A percentile compares a stretch with the other conserved stretches of the same genome.
Evolutionary conservation across 176 grass and related monocot genomes (phyloP).

Genomic region (Calamus simplicifolius): DNA sequence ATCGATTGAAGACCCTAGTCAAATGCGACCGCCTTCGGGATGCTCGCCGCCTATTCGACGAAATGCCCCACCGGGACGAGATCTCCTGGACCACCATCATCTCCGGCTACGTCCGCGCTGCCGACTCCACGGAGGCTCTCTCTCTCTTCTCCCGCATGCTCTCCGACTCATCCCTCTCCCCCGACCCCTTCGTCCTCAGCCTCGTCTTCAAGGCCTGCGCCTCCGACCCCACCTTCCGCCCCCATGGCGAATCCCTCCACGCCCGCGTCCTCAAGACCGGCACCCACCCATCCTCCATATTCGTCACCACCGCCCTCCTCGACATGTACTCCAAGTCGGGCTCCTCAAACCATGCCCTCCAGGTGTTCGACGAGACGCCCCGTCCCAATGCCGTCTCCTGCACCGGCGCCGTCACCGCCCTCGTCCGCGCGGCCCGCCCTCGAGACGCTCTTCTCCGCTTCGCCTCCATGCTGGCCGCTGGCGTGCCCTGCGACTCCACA

Average conservation of each 20-base stretch:
- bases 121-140: slow-evolving; percentile 24
- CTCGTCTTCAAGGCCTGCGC: slow-evolving; percentile 48
- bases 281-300: slow-evolving; percentile 25
- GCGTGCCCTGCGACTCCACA: slow-evolving; percentile 41
- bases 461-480: slow-evolving; percentile 35
- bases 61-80: slow-evolving; percentile 32
- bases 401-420: slow-evolving; percentile 43
- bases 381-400: slow-evolving; percentile 40
- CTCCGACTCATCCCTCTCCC: slow-evolving; percentile 10
- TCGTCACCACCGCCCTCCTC: slow-evolving; percentile 36
- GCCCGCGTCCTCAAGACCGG: slow-evolving; percentile 38
- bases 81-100: slow-evolving; percentile 45
- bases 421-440: slow-evolving; percentile 26
- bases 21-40: slow-evolving; percentile 25
- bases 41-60: slow-evolving; percentile 45
- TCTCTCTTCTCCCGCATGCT: slow-evolving; percentile 43
- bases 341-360: slow-evolving; percentile 4
- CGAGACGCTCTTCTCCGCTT: slow-evolving; percentile 45
- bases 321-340: slow-evolving; percentile 50
- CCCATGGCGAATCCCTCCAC: slow-evolving; percentile 34
- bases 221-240: slow-evolving; percentile 3
- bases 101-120: slow-evolving; percentile 23
- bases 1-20: slow-evolving; percentile 19
- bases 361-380: slow-evolving; percentile 45
- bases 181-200: slow-evolving; percentile 48